These are phyloP conservation scores for Cytospora piceae DNA, from an alignment of 2,329 filamentous ascomycete genomes.

Conservation along the genomic window DNA sequence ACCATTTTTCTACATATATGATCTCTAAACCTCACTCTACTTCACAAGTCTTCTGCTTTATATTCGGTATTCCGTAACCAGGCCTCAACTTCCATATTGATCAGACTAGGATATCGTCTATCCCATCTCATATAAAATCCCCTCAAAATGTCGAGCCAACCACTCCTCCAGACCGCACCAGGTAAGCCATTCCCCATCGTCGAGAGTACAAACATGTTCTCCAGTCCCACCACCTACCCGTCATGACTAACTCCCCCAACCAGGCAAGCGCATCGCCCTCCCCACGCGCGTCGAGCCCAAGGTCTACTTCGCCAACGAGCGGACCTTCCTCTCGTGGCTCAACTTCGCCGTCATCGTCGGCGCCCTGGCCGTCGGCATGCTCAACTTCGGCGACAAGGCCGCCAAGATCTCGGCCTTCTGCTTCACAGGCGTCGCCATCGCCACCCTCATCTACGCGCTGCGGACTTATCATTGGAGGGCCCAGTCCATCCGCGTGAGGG, in stretches of 20 bases:
- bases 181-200: slow-evolving; percentile 55
- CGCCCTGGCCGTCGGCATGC: slow-evolving; percentile 91
- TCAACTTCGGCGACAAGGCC: slow-evolving; percentile 95
- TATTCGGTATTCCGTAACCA: neutral
- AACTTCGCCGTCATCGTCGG: slow-evolving; percentile 99
- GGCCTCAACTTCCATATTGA: neutral
- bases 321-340: slow-evolving; percentile 98
- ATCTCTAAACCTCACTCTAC: neutral
- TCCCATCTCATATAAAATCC: slow-evolving; percentile 22
- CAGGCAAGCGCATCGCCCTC: slow-evolving; percentile 97
- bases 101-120: neutral
- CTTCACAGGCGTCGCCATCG: slow-evolving; percentile 93
- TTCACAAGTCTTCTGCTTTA: neutral
- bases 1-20: neutral
- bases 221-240: no score
- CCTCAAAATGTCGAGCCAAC: slow-evolving; percentile 85
- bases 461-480: slow-evolving; percentile 97
- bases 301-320: slow-evolving; percentile 99
- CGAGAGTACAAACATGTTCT: neutral
- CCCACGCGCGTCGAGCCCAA: slow-evolving; percentile 98
- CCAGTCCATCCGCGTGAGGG: slow-evolving; percentile 85
- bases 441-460: slow-evolving; percentile 92
- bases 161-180: slow-evolving; percentile 90
- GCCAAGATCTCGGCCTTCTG: slow-evolving; percentile 92
- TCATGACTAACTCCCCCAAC: slow-evolving; percentile 3